Evolutionary conservation across 176 grass and related monocot species (phyloP), one percentile per base, ranked within the genome.

Genomic region (Raddia distichophylla): DNA sequence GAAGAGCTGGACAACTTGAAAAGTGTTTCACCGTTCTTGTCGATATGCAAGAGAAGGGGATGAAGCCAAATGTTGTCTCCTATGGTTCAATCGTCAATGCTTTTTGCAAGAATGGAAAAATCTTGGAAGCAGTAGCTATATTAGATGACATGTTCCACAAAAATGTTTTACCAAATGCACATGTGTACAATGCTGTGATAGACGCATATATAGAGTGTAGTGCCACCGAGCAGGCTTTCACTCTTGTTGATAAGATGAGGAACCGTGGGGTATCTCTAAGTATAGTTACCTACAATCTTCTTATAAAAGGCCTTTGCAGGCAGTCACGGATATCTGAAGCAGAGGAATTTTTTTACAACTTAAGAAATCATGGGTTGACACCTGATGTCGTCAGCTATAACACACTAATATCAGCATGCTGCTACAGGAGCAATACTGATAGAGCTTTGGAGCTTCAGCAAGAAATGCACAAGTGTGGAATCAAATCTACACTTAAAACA

Each of bases 41-140:
- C 7, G 88, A 88, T 51, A 91, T 91, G 88, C 85, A 88, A 70
- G 57, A 88, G 16, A 80, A 84, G 20, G 86, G 88, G 5, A 15
- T 91, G 55, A 86, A 59, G 74, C 80, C 76, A 51, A 84, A 81
- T 86, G 80, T 70, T 84, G 55, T 94, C 53, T 86, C 91, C 12
- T 94, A 83, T 83, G 88, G 88, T 62, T 88, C 91, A 67, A 76
- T 94, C 64, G 75, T 94, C 22, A 94, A 91, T 88, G 85, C 82
- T 53, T 88, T 94, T 22, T 94, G 91, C 71, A 94, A 90, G 79
- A 83, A 88, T 22, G 64, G 64, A 16, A 94, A 88, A 73, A 69
- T 91, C 61, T 56, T 6, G 6, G 91, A 94, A 86, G 91, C 91
- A 55, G 65, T 90, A 72, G 91, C 88, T 65, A 73, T 88, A 47